Evolutionary conservation across 352 stramenopile species (phyloP), one percentile per base, ranked within the genome.

Genomic region (Pythium plurisporium): DNA sequence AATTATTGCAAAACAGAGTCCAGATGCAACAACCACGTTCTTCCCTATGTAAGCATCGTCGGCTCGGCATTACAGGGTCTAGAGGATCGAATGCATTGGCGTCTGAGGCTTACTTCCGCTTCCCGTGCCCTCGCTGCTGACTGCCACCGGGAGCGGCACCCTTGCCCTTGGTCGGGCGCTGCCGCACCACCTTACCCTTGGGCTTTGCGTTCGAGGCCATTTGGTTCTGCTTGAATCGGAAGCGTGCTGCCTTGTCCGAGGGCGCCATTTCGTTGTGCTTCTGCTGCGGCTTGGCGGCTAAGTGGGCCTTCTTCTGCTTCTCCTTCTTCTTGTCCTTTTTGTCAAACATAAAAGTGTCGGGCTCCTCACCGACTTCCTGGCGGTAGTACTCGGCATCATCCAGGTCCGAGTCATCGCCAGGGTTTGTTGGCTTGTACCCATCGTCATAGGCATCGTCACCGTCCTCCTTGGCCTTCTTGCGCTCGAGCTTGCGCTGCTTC

Each of bases 301-400:
- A 59, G 19, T 50, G 36, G 22, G 45, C 47, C 41, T 72, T 61
- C 23, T 66, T 51, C 8, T 42, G 44, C n/a, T 50, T 30, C 44
- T 77, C 77, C 23, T 76, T 64, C 64, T 86, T 78, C 59, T 89
- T 86, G 34, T 69, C 67, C 10, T 87, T 76, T 17, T 76, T 69
- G 63, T 63, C 55, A 45, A 91, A 91, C 80, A 89, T 90, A 65
- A 90, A 87, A 45, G 77, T 46, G 31, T 94, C 82, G 0, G 83
- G 83, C 49, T 91, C 83, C 56, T 93, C 80, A 14, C 83, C 83
- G 22, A 93, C 83, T 42, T 89, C 83, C 47, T 90, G 75, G 48
- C 83, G 80, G 67, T 93, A 93, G 64, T 91, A 93, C 33, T 91
- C 83, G 10, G 72, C 75, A 49, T 93, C 83, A 37, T 93, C 79